phyloP scores from a whole-genome alignment of 208 protist genomes.

The Leishmania lainsoni region DNA sequence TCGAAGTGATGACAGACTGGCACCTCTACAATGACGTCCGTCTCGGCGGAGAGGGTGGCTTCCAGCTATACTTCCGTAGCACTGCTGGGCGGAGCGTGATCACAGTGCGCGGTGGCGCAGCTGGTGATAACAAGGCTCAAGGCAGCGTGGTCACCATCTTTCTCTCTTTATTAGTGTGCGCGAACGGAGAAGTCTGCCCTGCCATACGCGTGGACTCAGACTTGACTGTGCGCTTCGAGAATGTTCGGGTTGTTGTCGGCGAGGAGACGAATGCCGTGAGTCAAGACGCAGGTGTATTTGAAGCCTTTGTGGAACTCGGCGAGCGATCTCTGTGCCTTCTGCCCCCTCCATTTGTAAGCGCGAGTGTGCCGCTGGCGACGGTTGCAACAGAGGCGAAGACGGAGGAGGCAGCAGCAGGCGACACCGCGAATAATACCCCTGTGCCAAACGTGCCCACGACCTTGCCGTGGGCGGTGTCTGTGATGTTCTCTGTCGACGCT shows the following conservation, averaged over 20 bases:
- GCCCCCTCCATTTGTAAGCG: not conserved
- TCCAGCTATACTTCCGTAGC: constrained; percentile 29
- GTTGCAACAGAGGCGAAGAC: not conserved
- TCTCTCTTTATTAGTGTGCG: constrained; percentile 9
- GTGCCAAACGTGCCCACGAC: not conserved
- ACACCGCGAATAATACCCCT: not conserved
- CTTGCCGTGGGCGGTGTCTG: not conserved
- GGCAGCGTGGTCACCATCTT: not conserved
- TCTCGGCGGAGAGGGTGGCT: constrained; percentile 20
- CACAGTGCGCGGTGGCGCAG: constrained; percentile 22
- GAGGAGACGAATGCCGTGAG: not conserved
- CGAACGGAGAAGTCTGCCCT: constrained; percentile 24
- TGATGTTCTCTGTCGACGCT: constrained; percentile 5
- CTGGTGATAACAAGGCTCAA: not conserved
- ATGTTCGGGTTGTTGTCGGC: constrained; percentile 15
- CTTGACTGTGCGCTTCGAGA: constrained; percentile 32
- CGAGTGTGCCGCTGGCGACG: not conserved
- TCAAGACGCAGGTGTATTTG: not conserved
- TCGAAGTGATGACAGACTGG: constrained; percentile 30
- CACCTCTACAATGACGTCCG: constrained; percentile 14
- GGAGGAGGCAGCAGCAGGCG: not conserved
- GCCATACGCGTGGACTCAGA: constrained; percentile 29
- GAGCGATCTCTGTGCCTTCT: constrained; percentile 33
- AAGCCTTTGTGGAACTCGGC: constrained; percentile 20
- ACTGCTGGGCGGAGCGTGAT: constrained; percentile 22